These are phyloP conservation scores for Nannochloropsis limnetica DNA, from an alignment of 352 stramenopile genomes.

Conservation along the genomic window DNA sequence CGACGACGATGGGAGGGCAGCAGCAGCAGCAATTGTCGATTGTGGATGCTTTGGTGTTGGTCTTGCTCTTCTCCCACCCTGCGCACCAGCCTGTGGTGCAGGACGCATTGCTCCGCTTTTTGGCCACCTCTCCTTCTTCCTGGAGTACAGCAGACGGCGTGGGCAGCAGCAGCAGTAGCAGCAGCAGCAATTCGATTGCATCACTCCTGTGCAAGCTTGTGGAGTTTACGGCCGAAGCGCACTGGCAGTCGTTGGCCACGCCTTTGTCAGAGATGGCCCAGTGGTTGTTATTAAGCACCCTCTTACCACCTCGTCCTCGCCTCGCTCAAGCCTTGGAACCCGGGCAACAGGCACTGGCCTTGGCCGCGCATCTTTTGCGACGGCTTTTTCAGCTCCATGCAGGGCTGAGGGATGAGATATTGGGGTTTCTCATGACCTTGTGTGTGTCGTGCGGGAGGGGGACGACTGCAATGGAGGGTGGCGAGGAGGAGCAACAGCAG, in stretches of 20 bases:
- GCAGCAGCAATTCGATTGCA: not conserved
- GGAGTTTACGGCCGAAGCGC: not conserved
- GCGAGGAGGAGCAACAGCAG: not conserved
- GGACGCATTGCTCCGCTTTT: not conserved
- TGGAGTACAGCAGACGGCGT: not conserved
- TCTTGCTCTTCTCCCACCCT: slow-evolving; percentile 11
- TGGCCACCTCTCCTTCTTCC: not conserved
- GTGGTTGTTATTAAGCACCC: slow-evolving; percentile 9
- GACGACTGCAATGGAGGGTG: not conserved
- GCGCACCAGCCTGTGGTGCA: not conserved
- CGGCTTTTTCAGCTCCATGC: not conserved
- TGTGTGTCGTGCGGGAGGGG: slow-evolving; percentile 15
- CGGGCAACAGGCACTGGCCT: not conserved
- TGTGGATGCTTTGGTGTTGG: slow-evolving; percentile 11
- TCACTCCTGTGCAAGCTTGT: not conserved
- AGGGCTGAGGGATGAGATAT: slow-evolving; percentile 6
- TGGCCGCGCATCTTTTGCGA: slow-evolving; percentile 18
- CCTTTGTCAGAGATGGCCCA: not conserved
- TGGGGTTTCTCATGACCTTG: slow-evolving; percentile 18
- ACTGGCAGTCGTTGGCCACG: slow-evolving; percentile 1
- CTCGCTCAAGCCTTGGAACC: not conserved
- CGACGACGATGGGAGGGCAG: not conserved
- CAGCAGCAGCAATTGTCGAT: slow-evolving; percentile 4
- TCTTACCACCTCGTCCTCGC: not conserved
- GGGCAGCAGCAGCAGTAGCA: not conserved